Base-by-base conservation (phyloP, 2,329 filamentous ascomycete genomes). In the Xylaria sp. region DNA sequence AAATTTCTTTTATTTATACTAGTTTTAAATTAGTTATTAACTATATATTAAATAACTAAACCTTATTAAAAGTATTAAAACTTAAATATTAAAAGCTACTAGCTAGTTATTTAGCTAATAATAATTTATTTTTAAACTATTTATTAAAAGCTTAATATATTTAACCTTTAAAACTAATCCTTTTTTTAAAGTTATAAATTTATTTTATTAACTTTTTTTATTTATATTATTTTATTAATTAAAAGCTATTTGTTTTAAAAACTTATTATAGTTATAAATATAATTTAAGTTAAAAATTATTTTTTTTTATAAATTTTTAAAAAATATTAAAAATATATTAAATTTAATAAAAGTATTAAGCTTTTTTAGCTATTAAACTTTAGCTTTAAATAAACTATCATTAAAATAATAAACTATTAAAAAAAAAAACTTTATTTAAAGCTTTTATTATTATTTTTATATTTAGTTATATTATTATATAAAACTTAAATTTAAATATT, bases 191-290 rank as follows among this genome's bases (percentile, higher is more conserved):
- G n/a, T 54, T 54, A 54, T 17, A 25, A 15, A 54, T 54, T 10
- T 54, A 54, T 54, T 54, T 53, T 54, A 21, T 33, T 19, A 10
- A 51, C 47, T 40, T 53, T 8, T 9, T 17, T 54, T 54, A 54
- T 54, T 25, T 56, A 56, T 17, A 56, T 56, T 56, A 25, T 56
- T 56, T 21, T 56, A 56, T 54, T 25, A 44, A 54, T 27, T 17
- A 54, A 17, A 54, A 9, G 38, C 38, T 54, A 17, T 54, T 54
- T 11, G 44, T 13, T 13, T 54, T 54, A 19, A 13, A 54, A 8
- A 54, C 38, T 19, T 56, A 10, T 19, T 56, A 23, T n/a, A 21
- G 25, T 53, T 43, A 53, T 53, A 23, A 53, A 11, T 43, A 41
- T 10, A 6, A 33, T 4, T 29, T 57, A 31, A 35, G 19, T 57